phyloP scores from a whole-genome alignment of 345 rosid genomes.

The Gossypium ekmanianum region DNA sequence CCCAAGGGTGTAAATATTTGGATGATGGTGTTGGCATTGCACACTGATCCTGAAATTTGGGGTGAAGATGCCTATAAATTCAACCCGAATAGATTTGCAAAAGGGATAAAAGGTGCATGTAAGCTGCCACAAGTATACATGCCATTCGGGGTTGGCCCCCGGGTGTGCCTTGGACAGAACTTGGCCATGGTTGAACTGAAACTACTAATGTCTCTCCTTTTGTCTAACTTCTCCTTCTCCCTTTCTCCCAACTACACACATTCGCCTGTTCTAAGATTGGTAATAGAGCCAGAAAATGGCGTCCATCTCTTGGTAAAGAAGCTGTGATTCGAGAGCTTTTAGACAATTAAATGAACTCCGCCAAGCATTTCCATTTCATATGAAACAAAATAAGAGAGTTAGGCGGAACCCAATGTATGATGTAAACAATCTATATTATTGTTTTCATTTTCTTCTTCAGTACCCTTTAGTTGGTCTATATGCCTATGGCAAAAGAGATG shows the following conservation, averaged over 20 bases:
- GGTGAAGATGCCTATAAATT: constrained; percentile 37
- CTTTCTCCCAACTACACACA: constrained; percentile 34
- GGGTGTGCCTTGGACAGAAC: constrained; percentile 46
- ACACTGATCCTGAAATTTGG: constrained; percentile 50
- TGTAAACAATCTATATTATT: too few species aligned
- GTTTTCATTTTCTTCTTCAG: too few species aligned
- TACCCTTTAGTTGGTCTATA: too few species aligned
- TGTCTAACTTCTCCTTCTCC: constrained; percentile 35
- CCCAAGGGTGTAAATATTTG: constrained; percentile 44
- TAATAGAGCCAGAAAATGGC: constrained; percentile 41
- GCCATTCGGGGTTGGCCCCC: constrained; percentile 50
- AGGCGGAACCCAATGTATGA: too few species aligned
- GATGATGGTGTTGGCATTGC: constrained; percentile 26
- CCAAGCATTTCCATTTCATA: background rate
- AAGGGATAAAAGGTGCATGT: constrained; percentile 38
- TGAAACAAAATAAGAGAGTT: background rate
- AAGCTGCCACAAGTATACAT: constrained; percentile 35
- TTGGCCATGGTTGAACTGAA: constrained; percentile 50
- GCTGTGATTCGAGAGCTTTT: constrained; percentile 11
- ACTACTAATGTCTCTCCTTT: constrained; percentile 25
- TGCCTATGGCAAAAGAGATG: too few species aligned
- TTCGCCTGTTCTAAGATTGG: constrained; percentile 32
- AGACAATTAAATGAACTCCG: background rate
- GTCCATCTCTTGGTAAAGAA: constrained; percentile 33
- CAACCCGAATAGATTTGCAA: constrained; percentile 35